Base-by-base conservation (phyloP, 2,329 filamentous ascomycete genomes). In the Zarea fungicola region DNA sequence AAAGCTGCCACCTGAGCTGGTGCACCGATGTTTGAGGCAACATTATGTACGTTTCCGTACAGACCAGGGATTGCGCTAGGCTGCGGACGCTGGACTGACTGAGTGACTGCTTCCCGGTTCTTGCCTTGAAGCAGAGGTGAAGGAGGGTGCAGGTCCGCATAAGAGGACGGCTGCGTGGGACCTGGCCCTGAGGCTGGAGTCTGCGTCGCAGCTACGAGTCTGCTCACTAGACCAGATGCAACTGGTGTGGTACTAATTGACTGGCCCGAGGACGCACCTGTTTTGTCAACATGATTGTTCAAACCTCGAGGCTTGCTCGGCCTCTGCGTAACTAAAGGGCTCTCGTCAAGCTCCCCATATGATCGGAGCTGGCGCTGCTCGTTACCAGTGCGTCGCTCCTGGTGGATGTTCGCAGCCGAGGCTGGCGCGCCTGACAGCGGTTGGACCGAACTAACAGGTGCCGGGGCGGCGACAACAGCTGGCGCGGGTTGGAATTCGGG, bases 31-130 rank as follows among this genome's bases (percentile, higher is more conserved):
- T 53, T 56, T 7, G 55, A 55, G 18, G 53, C 56, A 35, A 16
- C 14, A 18, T 23, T 32, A 11, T 39, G 26, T 6, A 25, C 23
- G 10, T 10, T 23, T 18, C 25, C 28, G 8, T 49, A 32, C 18
- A 49, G 31, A 23, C 46, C 46, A 13, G 46, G 46, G 10, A 49
- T 49, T 5, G 28, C 46, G 18, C 25, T 42, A 4, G 25, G 4
- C 11, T 42, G 39, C 7, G 31, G 23, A 8, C n/a, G 39, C 4
- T 87, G 84, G 42, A 83, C 82, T 46, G 88, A 86, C 60, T 88
- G 87, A 22, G 88, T 87, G 44, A 87, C 87, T 60, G 85, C 70
- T 35, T 85, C 85, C 29, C 83, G 84, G 43, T 83, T 84, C 62
- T 90, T 85, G 57, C 83, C 84, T 60, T 83, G 81, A 58, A 91